phyloP scores from a whole-genome alignment of 345 rosid genomes.

The Syzygium oleosum region DNA sequence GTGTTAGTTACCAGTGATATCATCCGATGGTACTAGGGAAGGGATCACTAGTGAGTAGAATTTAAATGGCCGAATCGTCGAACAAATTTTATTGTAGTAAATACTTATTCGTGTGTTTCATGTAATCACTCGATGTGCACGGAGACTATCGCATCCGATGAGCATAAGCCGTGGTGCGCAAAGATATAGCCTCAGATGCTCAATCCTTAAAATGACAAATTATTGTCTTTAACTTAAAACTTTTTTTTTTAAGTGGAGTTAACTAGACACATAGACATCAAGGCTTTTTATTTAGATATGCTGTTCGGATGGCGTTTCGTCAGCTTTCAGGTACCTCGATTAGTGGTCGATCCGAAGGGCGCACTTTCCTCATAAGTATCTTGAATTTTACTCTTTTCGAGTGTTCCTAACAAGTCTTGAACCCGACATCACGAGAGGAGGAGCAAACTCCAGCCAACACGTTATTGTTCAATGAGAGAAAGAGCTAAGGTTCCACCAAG shows the following conservation, averaged over 20 bases:
- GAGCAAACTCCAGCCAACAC: background rate
- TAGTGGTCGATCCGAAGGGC: background rate
- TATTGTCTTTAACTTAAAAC: background rate
- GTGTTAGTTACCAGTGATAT: background rate
- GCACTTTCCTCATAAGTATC: background rate
- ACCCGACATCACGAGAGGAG: background rate
- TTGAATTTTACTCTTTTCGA: background rate
- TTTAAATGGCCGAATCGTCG: too few relatives aligned
- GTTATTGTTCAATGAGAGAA: background rate
- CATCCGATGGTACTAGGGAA: background rate
- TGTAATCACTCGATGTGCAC: background rate
- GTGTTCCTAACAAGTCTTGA: background rate
- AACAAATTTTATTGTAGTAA: too few relatives aligned
- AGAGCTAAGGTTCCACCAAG: background rate
- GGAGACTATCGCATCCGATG: background rate
- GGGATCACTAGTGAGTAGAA: background rate
- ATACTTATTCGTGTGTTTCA: background rate
- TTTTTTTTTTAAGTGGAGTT: background rate
- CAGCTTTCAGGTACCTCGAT: background rate
- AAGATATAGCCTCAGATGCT: background rate
- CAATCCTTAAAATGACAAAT: background rate
- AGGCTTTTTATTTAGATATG: background rate
- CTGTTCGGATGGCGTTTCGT: background rate
- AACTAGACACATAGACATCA: background rate
- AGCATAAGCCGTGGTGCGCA: background rate